Evolutionary conservation across 192 early-diverging fungal genomes (phyloP), one percentile per base, ranked within the genome.

Genomic region (Geranomyces variabilis): DNA sequence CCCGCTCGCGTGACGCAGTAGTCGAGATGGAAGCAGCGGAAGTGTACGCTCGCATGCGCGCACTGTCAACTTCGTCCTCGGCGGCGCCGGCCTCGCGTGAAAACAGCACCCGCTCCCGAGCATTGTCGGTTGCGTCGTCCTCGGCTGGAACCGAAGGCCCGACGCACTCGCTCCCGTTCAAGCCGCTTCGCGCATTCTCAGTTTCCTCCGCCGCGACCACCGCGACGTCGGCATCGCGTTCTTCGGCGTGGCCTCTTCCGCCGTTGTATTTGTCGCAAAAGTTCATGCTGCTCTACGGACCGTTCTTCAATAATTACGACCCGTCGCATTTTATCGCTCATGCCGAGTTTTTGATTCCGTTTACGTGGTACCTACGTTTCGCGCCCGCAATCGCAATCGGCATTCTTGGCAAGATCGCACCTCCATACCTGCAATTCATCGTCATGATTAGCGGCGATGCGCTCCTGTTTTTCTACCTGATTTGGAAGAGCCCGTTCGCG

Each of bases 281-380:
- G 43, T 70, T 70, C 45, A 70, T 70, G 69, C 69, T 70, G 22
- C 31, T 61, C 43, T 70, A 70, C 55, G 69, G 69, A 43, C 69
- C 69, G 7, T 70, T 70, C 36, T 45, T 70, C 14, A 70, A 70
- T 36, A n/a, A 59, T 2, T 70, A 45, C 55, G 58, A 59, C 34
- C 69, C 69, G 21, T 29, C 56, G 19, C 69, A 62, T 7, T 70
- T 56, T 34, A 62, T 70, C 26, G 21, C 56, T 13, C 69, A 70
- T 29, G 69, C 69, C 43, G 69, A 60, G 69, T 70, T 70, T 22
- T 28, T 70, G 36, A 45, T 62, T 15, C 29, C 28, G 6, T 43
- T 70, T 14, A 70, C 69, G 22, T 70, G 69, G 69, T 70, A 45
- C 36, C 44, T 70, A 8, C 56, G 69, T 0, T 10, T 70, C 30